These are phyloP conservation scores for Cicer pinnatifidum DNA, from an alignment of 306 rosid genomes.

Conservation along the genomic window DNA sequence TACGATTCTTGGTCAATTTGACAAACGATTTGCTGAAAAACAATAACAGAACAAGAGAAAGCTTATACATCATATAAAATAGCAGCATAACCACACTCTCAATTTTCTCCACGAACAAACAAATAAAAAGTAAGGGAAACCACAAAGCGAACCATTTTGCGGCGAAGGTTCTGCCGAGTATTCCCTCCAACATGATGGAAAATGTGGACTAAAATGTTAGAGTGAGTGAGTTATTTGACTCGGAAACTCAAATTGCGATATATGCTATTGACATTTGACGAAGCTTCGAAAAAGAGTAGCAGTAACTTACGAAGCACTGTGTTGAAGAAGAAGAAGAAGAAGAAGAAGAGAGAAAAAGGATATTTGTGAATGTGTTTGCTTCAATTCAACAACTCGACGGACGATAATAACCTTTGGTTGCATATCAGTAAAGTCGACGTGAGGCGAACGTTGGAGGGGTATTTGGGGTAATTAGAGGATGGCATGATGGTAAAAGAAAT, in stretches of 20 bases:
- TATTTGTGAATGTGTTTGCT: conserved; percentile 29
- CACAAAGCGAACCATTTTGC: conserved; percentile 68
- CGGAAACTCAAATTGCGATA: conserved; percentile 47
- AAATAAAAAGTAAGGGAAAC: background rate
- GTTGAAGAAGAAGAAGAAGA: conserved; percentile 32
- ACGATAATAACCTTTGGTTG: conserved; percentile 46
- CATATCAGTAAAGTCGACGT: too few species aligned
- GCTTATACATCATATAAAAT: background rate
- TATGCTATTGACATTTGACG: conserved; percentile 33
- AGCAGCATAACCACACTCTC: conserved; percentile 31
- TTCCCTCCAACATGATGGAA: conserved; percentile 72
- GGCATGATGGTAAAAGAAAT: too few species aligned
- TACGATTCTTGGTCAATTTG: conserved; percentile 77
- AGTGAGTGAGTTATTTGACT: conserved; percentile 44
- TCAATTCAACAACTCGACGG: conserved; percentile 39
- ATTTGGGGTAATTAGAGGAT: too few species aligned
- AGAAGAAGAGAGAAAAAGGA: conserved; percentile 1
- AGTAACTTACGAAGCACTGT: conserved; percentile 5
- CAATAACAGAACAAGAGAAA: background rate
- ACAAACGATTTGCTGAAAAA: conserved; percentile 73
- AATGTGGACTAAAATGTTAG: conserved; percentile 26
- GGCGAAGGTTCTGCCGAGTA: conserved; percentile 78
- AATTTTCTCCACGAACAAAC: background rate
- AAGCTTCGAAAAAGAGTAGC: background rate
- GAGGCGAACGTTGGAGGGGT: too few species aligned